Base-by-base conservation (phyloP, 208 protist species). In the Endotrypanum monterogeii region DNA sequence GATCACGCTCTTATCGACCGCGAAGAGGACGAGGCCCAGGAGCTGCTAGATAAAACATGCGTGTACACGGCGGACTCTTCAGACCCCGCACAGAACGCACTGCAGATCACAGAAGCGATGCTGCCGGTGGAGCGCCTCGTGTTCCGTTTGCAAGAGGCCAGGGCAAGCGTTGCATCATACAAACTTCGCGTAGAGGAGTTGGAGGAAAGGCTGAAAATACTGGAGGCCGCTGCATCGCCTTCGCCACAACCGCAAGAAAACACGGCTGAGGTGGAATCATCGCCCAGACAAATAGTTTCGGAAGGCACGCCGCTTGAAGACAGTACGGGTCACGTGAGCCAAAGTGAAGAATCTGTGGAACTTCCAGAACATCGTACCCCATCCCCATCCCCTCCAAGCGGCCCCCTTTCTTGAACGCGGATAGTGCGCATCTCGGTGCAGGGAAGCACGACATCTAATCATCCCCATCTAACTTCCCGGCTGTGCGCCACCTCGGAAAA, bases 1-100 rank as follows among this genome's bases (percentile, higher is more conserved):
- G 78, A 83, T 51, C 71, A 78, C 37, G 78, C 72, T 23, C 71
- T 77, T 44, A 78, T 74, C 56, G 78, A 83, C 56, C 71, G 68
- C 58, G 73, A 78, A 35, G 73, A 78, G 14, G 78, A 77, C 51
- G 78, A 32, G n/a, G 73, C 70, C 39, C 73, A 78, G 58, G 76
- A 74, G 65, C 63, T 80, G 37, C 52, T 80, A 16, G 76, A 80
- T 61, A 68, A 67, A 25, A 76, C 76, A 1, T 23, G 60, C 18
- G n/a, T 73, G 16, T 52, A 37, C 61, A 44, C 30, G 11, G 8
- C 14, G 11, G 60, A 55, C 7, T 51, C 25, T 37, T 44, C 55
- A 6, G 56, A 71, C 23, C 55, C 68, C 20, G 68, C 37, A 41
- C 23, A 66, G 37, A 55, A 68, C 35, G 60, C 68, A 12, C 69